Conservation (phyloP, 2,329 filamentous ascomycete genomes). For the Colletotrichum tabaci region DNA sequence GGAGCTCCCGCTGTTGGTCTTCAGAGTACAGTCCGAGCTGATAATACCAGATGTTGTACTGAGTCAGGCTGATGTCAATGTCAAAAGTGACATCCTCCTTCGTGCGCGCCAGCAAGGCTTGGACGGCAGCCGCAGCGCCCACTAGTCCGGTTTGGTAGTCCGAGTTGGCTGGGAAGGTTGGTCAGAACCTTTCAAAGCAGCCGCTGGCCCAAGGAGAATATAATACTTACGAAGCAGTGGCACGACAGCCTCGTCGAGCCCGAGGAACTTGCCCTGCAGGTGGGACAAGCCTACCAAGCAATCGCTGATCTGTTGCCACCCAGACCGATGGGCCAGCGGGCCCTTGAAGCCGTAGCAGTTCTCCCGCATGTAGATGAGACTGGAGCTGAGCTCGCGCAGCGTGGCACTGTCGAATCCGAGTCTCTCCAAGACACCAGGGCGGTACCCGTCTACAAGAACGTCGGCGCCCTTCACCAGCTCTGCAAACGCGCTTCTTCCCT, state of each 20-base stretch:
- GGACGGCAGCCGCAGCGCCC: conserved; percentile 43
- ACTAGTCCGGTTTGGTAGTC: conserved; percentile 47
- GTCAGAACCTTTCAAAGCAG: background rate
- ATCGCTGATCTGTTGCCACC: conserved; percentile 57
- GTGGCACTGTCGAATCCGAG: conserved; percentile 49
- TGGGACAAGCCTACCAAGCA: conserved; percentile 55
- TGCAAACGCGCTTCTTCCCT: conserved; percentile 44
- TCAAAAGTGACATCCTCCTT: conserved; percentile 44
- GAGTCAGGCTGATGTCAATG: conserved; percentile 47
- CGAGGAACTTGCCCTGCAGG: conserved; percentile 56
- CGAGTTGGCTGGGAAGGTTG: conserved; percentile 40
- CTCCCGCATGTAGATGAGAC: conserved; percentile 53
- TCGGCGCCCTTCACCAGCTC: conserved; percentile 50
- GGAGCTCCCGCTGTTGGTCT: conserved; percentile 36
- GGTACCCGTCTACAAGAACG: conserved; percentile 54
- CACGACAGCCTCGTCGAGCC: conserved; percentile 48
- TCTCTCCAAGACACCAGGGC: conserved; percentile 50
- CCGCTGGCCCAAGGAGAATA: fast-evolving
- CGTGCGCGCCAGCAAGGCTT: conserved; percentile 44
- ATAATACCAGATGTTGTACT: conserved; percentile 49
- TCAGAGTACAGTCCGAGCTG: conserved; percentile 44
- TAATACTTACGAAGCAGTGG: conserved; percentile 43
- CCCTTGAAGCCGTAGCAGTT: conserved; percentile 56
- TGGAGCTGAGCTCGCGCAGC: conserved; percentile 43
- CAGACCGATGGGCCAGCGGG: conserved; percentile 50